A percentile compares a stretch with the other conserved stretches of the same genome.
phyloP scores from a whole-genome alignment of 345 rosid genomes.

The Tarenaya hassleriana region DNA sequence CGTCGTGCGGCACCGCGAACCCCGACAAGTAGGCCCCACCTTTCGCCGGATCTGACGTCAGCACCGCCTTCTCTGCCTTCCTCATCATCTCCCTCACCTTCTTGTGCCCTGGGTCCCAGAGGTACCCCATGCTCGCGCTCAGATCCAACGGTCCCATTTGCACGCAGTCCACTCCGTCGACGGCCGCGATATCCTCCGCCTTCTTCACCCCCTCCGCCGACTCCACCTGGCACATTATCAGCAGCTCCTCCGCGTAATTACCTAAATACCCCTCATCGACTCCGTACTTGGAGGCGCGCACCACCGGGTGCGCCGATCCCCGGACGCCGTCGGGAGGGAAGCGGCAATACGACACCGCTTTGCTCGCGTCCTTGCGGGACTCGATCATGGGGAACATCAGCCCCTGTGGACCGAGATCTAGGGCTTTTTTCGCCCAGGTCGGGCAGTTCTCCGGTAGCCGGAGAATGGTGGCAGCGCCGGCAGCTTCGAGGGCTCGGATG shows the following conservation, averaged over 20 bases:
- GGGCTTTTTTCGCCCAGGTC: slow-evolving; percentile 81
- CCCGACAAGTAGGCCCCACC: slow-evolving; percentile 63
- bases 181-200: slow-evolving; percentile 64
- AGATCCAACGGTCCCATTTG: slow-evolving; percentile 96
- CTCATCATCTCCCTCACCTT: slow-evolving; percentile 68
- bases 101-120: slow-evolving; percentile 92
- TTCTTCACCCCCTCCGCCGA: slow-evolving; percentile 57
- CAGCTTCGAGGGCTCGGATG: slow-evolving; percentile 59
- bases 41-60: slow-evolving; percentile 32
- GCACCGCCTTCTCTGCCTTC: slow-evolving; percentile 60
- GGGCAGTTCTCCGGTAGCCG: slow-evolving; percentile 71
- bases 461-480: slow-evolving; percentile 56
- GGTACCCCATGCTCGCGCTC: slow-evolving; percentile 76
- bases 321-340: slow-evolving; percentile 78
- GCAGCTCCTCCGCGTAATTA: slow-evolving; percentile 55
- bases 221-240: slow-evolving; percentile 95
- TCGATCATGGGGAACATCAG: slow-evolving; percentile 95
- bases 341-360: slow-evolving; percentile 76
- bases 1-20: slow-evolving; percentile 70
- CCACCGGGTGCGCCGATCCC: slow-evolving; percentile 82
- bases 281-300: slow-evolving; percentile 74
- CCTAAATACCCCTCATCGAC: slow-evolving; percentile 72
- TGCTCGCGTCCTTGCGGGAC: slow-evolving; percentile 43
- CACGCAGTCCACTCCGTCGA: slow-evolving; percentile 85
- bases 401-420: slow-evolving; percentile 88